These are phyloP conservation scores for Usnea hakonensis DNA, from an alignment of 495 filamentous ascomycete genomes.

Conservation along the genomic window DNA sequence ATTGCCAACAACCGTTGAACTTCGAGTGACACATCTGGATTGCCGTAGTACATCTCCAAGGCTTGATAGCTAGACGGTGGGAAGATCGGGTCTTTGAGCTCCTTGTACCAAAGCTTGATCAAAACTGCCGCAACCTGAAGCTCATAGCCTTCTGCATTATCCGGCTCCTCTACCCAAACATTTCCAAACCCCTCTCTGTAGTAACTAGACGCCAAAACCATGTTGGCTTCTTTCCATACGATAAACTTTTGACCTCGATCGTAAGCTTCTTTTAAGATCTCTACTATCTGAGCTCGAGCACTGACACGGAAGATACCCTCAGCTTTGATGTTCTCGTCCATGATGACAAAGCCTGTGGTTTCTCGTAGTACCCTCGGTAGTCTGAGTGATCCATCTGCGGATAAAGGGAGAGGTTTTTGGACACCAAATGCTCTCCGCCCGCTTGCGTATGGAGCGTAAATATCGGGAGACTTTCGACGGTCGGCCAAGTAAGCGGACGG, in stretches of 20 bases:
- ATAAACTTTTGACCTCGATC: constrained; percentile 46
- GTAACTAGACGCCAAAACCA: constrained; percentile 24
- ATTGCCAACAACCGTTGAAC: constrained; percentile 25
- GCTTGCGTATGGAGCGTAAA: constrained; percentile 42
- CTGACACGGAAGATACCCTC: constrained; percentile 48
- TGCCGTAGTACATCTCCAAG: constrained; percentile 29
- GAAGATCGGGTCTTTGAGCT: constrained; percentile 45
- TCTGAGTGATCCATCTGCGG: constrained; percentile 32
- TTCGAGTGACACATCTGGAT: constrained; percentile 17
- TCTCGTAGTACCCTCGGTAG: constrained; percentile 46
- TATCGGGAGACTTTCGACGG: constrained; percentile 39
- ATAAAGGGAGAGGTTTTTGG: constrained; percentile 35
- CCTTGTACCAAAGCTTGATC: constrained; percentile 50
- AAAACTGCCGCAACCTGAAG: constrained; percentile 43
- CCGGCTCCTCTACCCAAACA: constrained; percentile 31
- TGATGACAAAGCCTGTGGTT: constrained; percentile 42
- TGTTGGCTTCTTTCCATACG: constrained; percentile 38
- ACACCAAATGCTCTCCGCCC: constrained; percentile 38
- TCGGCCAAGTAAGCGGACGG: constrained; percentile 47
- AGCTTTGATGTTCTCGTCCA: constrained; percentile 34
- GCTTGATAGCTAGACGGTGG: constrained; percentile 37
- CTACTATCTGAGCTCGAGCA: constrained; percentile 38
- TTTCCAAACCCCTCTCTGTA: constrained; percentile 26
- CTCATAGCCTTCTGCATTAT: constrained; percentile 41
- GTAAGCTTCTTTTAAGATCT: constrained; percentile 45